Conservation (phyloP, 331 rosid species). For the Pyrus hybrid region DNA sequence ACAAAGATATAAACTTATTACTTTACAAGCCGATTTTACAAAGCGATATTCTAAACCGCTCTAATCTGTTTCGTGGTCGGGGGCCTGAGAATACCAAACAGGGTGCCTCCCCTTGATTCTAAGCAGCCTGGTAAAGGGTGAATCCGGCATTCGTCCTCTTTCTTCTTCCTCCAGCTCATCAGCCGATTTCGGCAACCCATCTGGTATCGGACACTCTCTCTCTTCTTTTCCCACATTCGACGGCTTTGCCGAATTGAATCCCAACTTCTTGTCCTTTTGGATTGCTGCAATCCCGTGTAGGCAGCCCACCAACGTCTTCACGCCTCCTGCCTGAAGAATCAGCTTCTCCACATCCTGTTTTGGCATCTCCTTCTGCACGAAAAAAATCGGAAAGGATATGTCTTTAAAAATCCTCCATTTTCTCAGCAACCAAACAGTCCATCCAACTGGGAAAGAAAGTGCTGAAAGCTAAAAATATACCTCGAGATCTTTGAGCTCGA, state of each 20-base stretch:
- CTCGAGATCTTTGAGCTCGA: conserved; percentile 78
- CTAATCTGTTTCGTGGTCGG: conserved; percentile 70
- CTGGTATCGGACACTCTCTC: conserved; percentile 65
- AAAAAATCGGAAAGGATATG: too few relatives aligned
- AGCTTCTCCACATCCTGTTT: conserved; percentile 69
- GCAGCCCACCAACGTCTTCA: conserved; percentile 64
- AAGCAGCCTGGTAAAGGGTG: conserved; percentile 59
- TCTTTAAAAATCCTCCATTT: background rate
- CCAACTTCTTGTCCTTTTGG: conserved; percentile 35
- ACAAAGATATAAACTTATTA: conserved; percentile 11
- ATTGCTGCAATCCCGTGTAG: conserved; percentile 52
- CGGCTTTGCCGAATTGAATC: conserved; percentile 5
- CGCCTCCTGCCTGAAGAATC: conserved; percentile 60
- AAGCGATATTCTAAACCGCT: too few relatives aligned
- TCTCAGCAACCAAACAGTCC: background rate
- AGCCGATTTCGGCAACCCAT: conserved; percentile 74
- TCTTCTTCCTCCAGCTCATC: conserved; percentile 75
- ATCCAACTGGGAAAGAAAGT: background rate
- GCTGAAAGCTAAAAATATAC: conserved; percentile 13
- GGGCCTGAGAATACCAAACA: conserved; percentile 75
- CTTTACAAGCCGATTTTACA: too few relatives aligned
- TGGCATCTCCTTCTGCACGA: conserved; percentile 52
- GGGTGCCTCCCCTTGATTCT: conserved; percentile 65
- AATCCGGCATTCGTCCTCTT: conserved; percentile 61
- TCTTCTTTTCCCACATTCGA: conserved; percentile 5